These are phyloP conservation scores for Arthrobotrys musiformis DNA, from an alignment of 2,329 filamentous ascomycete species.

Conservation along the genomic window DNA sequence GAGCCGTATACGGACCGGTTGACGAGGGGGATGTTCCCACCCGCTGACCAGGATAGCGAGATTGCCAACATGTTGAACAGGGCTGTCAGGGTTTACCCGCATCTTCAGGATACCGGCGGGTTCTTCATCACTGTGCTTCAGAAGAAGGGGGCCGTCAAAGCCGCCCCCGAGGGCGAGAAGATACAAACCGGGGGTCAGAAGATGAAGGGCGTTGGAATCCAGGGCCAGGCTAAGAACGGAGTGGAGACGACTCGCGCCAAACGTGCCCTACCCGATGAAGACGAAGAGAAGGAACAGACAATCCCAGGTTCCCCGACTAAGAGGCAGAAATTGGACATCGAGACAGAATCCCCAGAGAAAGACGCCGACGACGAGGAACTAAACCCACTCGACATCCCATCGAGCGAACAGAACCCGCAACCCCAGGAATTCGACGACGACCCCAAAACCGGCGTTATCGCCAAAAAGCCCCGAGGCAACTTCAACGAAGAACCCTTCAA, in stretches of 20 bases:
- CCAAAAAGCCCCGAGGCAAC: constrained; percentile 65
- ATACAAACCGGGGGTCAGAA: constrained; percentile 40
- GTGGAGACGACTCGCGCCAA: constrained; percentile 58
- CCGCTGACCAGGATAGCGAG: constrained; percentile 67
- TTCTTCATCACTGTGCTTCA: constrained; percentile 98
- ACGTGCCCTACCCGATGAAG: constrained; percentile 61
- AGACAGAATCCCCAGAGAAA: constrained; percentile 60
- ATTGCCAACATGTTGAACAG: constrained; percentile 76
- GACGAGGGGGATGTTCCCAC: constrained; percentile 84
- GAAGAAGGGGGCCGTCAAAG: constrained; percentile 75
- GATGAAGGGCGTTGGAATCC: constrained; percentile 25
- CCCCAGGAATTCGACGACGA: constrained; percentile 57
- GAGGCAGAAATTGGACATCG: constrained; percentile 59
- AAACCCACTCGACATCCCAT: constrained; percentile 34
- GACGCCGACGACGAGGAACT: constrained; percentile 58
- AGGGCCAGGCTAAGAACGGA: constrained; percentile 7
- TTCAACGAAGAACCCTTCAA: constrained; percentile 92
- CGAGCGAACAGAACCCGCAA: constrained; percentile 35
- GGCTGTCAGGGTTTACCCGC: constrained; percentile 93
- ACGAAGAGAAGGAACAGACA: constrained; percentile 58
- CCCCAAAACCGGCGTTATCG: constrained; percentile 57
- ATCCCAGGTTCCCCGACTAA: constrained; percentile 51
- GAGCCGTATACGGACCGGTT: constrained; percentile 73
- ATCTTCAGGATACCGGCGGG: constrained; percentile 93
- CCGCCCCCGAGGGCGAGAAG: constrained; percentile 62